Percentiles rank a stretch among this genome's conserved stretches.
Evolutionary conservation across 208 protist species (phyloP).

Genomic region (Trypanosoma congolense): DNA sequence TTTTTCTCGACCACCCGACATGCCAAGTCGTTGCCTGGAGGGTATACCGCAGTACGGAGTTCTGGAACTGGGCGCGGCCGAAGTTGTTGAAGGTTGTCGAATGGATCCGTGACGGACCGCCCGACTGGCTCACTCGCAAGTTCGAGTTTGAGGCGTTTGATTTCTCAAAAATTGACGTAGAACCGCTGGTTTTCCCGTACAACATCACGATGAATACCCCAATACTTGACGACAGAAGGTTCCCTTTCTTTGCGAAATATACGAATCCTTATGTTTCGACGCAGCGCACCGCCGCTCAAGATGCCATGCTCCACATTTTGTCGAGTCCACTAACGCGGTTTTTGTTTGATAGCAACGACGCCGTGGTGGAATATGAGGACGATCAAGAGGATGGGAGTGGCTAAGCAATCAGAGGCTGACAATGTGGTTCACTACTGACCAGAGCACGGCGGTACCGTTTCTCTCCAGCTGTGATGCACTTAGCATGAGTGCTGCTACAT

Average conservation of each 20-base stretch:
- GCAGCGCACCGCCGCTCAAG: background rate
- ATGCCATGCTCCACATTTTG: conserved; percentile 9
- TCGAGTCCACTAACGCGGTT: conserved; percentile 24
- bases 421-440: too few species aligned
- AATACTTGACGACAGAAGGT: conserved; percentile 40
- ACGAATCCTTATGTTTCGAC: conserved; percentile 28
- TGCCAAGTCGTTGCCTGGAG: conserved; percentile 78
- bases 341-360: conserved; percentile 22
- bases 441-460: too few species aligned
- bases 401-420: too few species aligned
- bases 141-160: conserved; percentile 74
- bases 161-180: conserved; percentile 47
- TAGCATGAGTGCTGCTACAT: too few species aligned
- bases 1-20: conserved; percentile 58
- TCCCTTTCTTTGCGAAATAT: conserved; percentile 54
- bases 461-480: too few species aligned
- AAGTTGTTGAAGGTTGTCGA: conserved; percentile 56
- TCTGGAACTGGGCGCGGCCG: conserved; percentile 80
- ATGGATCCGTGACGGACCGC: conserved; percentile 65
- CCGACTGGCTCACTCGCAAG: conserved; percentile 39
- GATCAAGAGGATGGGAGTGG: background rate
- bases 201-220: conserved; percentile 37
- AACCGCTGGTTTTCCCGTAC: conserved; percentile 77
- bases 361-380: background rate
- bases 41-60: conserved; percentile 53